Conservation (phyloP, 106 monocot genomes). For the Chionographis japonica region DNA sequence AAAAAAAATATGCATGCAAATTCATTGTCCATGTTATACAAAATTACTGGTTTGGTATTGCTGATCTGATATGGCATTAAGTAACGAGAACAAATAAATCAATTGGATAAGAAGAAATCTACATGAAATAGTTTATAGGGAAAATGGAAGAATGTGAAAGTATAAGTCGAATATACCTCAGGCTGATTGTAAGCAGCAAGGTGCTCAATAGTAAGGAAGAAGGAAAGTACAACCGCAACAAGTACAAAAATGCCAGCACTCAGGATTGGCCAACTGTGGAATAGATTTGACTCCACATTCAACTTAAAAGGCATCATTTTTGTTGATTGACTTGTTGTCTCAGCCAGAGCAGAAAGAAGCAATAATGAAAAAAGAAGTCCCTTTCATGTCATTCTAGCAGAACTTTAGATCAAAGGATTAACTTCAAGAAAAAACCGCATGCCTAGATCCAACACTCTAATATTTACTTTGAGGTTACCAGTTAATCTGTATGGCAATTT, state of each 20-base stretch:
- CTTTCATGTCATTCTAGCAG: constrained; percentile 42
- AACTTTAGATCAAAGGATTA: constrained; percentile 1
- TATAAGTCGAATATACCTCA: constrained; percentile 55
- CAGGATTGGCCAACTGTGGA: constrained; percentile 78
- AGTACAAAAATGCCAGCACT: constrained; percentile 80
- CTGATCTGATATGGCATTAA: no score
- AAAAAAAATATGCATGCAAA: background rate
- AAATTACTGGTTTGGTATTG: background rate
- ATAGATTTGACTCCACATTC: constrained; percentile 18
- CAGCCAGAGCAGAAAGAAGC: constrained; percentile 37
- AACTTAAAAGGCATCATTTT: constrained; percentile 36
- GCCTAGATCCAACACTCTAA: background rate
- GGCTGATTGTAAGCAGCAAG: constrained; percentile 84
- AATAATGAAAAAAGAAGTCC: constrained; percentile 25
- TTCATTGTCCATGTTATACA: background rate
- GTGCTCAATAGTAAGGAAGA: constrained; percentile 81
- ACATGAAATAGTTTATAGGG: background rate
- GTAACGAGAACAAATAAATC: no score
- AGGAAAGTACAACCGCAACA: constrained; percentile 60
- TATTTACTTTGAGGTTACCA: no score
- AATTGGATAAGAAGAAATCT: background rate
- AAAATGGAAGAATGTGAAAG: constrained; percentile 6
- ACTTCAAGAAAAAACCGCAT: constrained; percentile 4
- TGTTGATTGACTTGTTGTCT: constrained; percentile 40
- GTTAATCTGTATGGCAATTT: background rate